Evolutionary conservation across 805 yeast genomes (phyloP), one percentile per base, ranked within the genome.

Genomic region (Candida argentea): DNA sequence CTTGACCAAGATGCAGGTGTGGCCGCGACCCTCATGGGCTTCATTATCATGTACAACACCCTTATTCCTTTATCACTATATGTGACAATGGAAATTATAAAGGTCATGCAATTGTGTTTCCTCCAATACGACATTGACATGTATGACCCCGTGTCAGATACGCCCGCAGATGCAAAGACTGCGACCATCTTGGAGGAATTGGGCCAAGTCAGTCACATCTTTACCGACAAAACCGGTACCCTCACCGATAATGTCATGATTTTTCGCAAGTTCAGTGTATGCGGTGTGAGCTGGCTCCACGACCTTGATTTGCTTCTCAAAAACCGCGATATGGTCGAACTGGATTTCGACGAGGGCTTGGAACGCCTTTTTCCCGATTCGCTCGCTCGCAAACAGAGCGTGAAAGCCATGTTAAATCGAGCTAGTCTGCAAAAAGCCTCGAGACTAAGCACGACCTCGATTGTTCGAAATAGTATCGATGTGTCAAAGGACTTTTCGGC

Each of bases 141-240:
- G 95, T 91, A 89, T 45, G 84, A 91, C 48, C 64, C 63, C 11
- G 80, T 73, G 18, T 69, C 85, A 5, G 73, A 91, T 44, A 91
- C 95, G 0, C 95, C 94, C 0, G 89, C 95, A 26, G 95, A 83
- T 42, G 93, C 95, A 0, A 76, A 89, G 48, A 87, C 97, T 0
- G 95, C 97, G 0, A 83, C 96, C 0, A 85, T 91, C 39, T 68
- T 91, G 38, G 99, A 91, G 50, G 98, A 91, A 54, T 61, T 91
- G 42, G 99, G 99, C 3, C 99, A 91, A 50, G 96, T 93, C 1
- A 79, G 94, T 27, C 87, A 89, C 47, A 70, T 91, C 3, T 91
- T 91, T 50, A 82, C 95, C 35, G 99, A 91, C 54, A 91, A 91
- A 52, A 91, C 98, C 0, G 99, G 99, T 6, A 91, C 99, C 0